Evolutionary conservation across 108 stramenopile genomes (phyloP), one percentile per base, ranked within the genome.

Genomic region (Pseudonitzschia delicatissima): DNA sequence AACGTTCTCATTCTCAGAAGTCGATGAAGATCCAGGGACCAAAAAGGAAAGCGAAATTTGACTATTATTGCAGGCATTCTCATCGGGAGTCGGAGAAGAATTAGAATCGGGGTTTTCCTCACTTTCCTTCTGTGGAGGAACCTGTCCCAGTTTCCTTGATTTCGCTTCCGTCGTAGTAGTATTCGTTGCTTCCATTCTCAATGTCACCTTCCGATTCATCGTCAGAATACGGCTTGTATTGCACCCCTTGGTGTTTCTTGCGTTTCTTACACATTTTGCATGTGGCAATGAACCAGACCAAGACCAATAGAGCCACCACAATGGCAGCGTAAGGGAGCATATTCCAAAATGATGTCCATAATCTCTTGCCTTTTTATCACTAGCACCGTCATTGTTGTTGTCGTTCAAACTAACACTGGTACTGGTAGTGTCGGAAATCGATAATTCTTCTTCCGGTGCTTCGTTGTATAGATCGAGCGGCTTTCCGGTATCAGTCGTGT

Each of bases 61-160:
- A 15, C 13, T 31, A 8, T 25, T 17, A 13, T 55, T 23, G 47
- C 2, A 6, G 7, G 20, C 1, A 28, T 15, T 2, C 12, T 33
- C 15, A 23, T 31, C 5, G 53, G 26, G 8, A 5, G 13, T 12
- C 12, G 29, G 34, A 55, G 53, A 55, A 15, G 9, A 5, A 18
- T 6, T 32, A 18, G 23, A 27, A 12, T 12, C 4, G 9, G 11
- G 9, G 5, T 33, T 17, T 9, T 33, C 53, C 2, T 33, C 31
- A 13, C 60, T 61, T 61, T 61, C 34, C 13, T 61, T n/a, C n/a
- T n/a, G n/a, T 23, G 18, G 60, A 39, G 21, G 60, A 61, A 40
- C 37, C 37, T 26, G 60, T 61, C 5, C 25, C 39, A 40, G 60
- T 61, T 20, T 3, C 32, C 25, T 61, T 61, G 53, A 55, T 55